Conservation (phyloP, 1,284 basidiomycete species). For the Hymenochaete sp. region DNA sequence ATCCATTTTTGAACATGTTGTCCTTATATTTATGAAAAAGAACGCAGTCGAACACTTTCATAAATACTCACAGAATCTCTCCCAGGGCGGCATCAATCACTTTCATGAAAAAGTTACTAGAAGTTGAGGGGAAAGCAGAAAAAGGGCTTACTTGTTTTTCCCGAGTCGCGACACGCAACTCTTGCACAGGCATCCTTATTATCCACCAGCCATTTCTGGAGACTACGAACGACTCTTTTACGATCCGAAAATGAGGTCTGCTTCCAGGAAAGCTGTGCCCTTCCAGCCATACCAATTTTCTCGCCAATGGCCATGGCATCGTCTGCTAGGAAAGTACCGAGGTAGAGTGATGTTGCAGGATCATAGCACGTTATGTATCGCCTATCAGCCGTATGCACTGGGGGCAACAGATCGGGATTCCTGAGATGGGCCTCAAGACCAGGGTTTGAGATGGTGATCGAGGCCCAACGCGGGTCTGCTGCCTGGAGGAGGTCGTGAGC, state of each 20-base stretch:
- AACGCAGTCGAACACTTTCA: neutral
- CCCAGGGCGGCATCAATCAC: slow-evolving; percentile 86
- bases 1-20: slow-evolving; percentile 80
- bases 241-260: slow-evolving; percentile 70
- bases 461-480: slow-evolving; percentile 53
- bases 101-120: slow-evolving; percentile 24
- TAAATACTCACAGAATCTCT: slow-evolving; percentile 51
- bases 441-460: slow-evolving; percentile 46
- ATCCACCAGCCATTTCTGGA: slow-evolving; percentile 85
- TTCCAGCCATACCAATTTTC: slow-evolving; percentile 61
- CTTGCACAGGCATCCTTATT: slow-evolving; percentile 81
- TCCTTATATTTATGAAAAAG: slow-evolving; percentile 35
- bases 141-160: slow-evolving; percentile 77
- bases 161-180: slow-evolving; percentile 91
- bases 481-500: slow-evolving; percentile 23
- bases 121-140: slow-evolving; percentile 6
- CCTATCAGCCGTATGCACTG: slow-evolving; percentile 38
- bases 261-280: slow-evolving; percentile 67
- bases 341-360: slow-evolving; percentile 77
- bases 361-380: slow-evolving; percentile 86
- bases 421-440: slow-evolving; percentile 54
- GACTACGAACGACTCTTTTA: slow-evolving; percentile 70
- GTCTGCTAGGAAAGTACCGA: slow-evolving; percentile 64
- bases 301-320: slow-evolving; percentile 53
- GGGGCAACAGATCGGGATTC: slow-evolving; percentile 46